phyloP scores from a whole-genome alignment of 2,329 filamentous ascomycete genomes.

The Aspergillus novofumigatus region DNA sequence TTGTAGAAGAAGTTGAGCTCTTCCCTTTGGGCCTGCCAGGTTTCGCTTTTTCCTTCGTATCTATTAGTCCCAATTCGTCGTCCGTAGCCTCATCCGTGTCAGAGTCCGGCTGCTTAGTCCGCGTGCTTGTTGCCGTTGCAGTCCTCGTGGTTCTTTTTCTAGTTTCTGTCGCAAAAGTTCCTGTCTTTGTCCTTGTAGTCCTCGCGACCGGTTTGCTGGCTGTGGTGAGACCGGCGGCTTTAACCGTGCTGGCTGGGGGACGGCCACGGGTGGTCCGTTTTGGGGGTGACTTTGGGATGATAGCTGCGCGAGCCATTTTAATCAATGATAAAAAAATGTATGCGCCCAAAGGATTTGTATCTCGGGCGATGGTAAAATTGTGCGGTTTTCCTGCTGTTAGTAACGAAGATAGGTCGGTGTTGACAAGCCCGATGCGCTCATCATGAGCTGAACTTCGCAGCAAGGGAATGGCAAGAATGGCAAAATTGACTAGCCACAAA shows the following conservation, averaged over 20 bases:
- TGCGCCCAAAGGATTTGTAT: not conserved
- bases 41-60: slow-evolving; percentile 6
- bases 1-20: slow-evolving; percentile 6
- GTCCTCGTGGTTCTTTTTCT: slow-evolving; percentile 9
- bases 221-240: slow-evolving; percentile 8
- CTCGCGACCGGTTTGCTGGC: slow-evolving; percentile 8
- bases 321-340: not conserved
- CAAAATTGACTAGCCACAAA: not conserved
- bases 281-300: slow-evolving; percentile 20
- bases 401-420: not conserved
- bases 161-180: slow-evolving; percentile 9
- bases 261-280: slow-evolving; percentile 18
- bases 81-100: slow-evolving; percentile 21
- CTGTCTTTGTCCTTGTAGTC: slow-evolving; percentile 9
- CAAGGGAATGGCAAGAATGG: not conserved
- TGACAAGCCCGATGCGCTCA: not conserved
- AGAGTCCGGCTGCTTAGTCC: slow-evolving; percentile 5
- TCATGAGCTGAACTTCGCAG: not conserved
- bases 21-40: slow-evolving; percentile 9
- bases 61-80: slow-evolving; percentile 21
- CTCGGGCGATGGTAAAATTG: not conserved
- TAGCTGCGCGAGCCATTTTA: slow-evolving; percentile 24
- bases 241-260: slow-evolving; percentile 8
- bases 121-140: not conserved
- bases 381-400: not conserved